Evolutionary conservation across 805 yeast genomes (phyloP), one percentile per base, ranked within the genome.

Genomic region (Candida maltosa): DNA sequence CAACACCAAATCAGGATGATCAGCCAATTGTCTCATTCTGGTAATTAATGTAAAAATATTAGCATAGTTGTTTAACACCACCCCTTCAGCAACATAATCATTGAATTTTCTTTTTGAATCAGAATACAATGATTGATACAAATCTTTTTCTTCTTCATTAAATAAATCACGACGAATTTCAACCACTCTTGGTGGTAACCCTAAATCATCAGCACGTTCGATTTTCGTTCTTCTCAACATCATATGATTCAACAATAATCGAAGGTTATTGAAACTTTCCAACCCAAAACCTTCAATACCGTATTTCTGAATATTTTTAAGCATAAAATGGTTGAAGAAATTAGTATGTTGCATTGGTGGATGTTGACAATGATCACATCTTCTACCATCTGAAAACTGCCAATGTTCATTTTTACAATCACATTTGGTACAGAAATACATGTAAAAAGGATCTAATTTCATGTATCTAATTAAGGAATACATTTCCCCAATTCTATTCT

Each of bases 1-100:
- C 53, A 93, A 66, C 1, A 93, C 97, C 43, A 93, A 67, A 62
- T 93, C 99, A 0, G 99, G 99, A 59, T 93, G 99, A 57, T 93
- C 98, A 0, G 98, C 97, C 48, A 93, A 69, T 60, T 93, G 98
- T 50, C 99, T 77, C 98, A 93, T 94, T 49, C 98, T 70, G 0
- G 98, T 93, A 51, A 93, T 89, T 38, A 93, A 71, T 0, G 97
- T 89, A 64, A 93, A 93, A 51, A 93, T 93, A 52, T 93, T 93
- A 30, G 98, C 98, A 62, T 93, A 93, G 58, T 93, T 93, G 62
- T 93, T 93, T 39, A 93, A 68, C 16, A 93, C 97, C 26, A 93
- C 96, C 60, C 98, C 98, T 53, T 87, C 91, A 16, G 94, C 93
- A 26, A 93, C 97, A 55, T 80, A 93, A 29, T 88, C 93, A 50